Percentiles rank a stretch among this genome's conserved stretches.
These are phyloP conservation scores for Fraxinus floribunda DNA, from an alignment of 305 asterid genomes.

Conservation along the genomic window DNA sequence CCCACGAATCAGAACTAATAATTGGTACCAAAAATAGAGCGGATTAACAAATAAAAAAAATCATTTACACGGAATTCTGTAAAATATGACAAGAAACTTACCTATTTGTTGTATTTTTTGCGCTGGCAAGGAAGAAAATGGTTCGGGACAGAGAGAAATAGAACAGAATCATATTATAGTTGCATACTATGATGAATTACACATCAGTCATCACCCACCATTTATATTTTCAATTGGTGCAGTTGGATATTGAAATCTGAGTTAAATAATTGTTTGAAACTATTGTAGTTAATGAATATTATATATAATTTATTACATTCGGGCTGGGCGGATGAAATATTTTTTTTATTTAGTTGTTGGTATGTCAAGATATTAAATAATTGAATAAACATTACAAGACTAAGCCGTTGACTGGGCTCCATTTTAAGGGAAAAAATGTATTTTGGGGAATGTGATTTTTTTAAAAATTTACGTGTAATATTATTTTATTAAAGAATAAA, in stretches of 20 bases:
- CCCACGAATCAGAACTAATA: conserved; percentile 12
- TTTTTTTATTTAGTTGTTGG: background rate
- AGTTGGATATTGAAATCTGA: background rate
- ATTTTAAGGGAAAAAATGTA: background rate
- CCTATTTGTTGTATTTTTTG: background rate
- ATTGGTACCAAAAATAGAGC: background rate
- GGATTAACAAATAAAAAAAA: background rate
- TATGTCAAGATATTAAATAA: background rate
- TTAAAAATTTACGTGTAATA: background rate
- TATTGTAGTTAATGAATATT: background rate
- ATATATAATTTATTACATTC: background rate
- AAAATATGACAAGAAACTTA: background rate
- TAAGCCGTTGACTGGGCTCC: background rate
- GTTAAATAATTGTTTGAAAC: background rate
- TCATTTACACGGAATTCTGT: background rate
- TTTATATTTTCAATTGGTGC: background rate
- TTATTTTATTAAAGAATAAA: too few species aligned
- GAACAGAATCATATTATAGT: background rate
- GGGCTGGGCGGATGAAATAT: background rate
- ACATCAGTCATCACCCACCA: background rate
- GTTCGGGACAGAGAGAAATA: background rate
- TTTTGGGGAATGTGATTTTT: background rate
- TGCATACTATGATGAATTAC: background rate
- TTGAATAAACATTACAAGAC: background rate
- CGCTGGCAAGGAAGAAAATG: background rate